A percentile compares a stretch with the other conserved stretches of the same genome.
Conservation (phyloP, 1,284 basidiomycete genomes). For the Ganoderma leucocontextum region DNA sequence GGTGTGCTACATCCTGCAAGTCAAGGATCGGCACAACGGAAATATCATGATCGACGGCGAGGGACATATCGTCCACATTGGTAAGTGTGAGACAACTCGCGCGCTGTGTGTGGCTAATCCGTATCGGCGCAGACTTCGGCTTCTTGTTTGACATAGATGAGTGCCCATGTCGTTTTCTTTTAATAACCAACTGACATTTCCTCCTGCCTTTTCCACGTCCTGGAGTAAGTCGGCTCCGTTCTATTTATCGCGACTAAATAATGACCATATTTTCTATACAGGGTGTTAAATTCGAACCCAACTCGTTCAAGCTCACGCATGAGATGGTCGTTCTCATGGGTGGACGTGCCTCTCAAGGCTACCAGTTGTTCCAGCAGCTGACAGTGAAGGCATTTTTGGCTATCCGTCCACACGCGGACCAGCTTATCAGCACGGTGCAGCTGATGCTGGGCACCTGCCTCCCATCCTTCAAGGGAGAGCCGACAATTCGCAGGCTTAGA, state of each 20-base stretch:
- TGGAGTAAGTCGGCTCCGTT: conserved; percentile 39
- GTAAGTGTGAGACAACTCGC: conserved; percentile 50
- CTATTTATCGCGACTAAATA: neutral
- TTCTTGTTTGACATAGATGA: conserved; percentile 99
- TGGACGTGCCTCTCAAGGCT: conserved; percentile 91
- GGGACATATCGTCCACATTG: conserved; percentile 95
- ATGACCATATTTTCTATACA: conserved; percentile 40
- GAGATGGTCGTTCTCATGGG: conserved; percentile 99
- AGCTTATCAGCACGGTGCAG: conserved; percentile 88
- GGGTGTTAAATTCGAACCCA: conserved; percentile 98
- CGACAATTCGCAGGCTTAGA: conserved; percentile 86
- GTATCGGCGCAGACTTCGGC: conserved; percentile 80
- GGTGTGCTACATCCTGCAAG: conserved; percentile 97
- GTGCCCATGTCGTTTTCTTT: conserved; percentile 46
- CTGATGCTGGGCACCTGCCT: conserved; percentile 96
- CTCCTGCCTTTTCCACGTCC: conserved; percentile 48
- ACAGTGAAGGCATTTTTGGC: conserved; percentile 97
- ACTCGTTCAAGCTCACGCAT: conserved; percentile 97
- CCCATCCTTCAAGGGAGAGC: conserved; percentile 96
- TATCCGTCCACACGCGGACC: conserved; percentile 89
- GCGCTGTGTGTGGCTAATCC: neutral
- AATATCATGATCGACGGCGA: conserved; percentile 99
- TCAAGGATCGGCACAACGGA: conserved; percentile 98
- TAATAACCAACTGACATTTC: conserved; percentile 36
- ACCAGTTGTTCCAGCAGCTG: conserved; percentile 92